Evolutionary conservation across 768 basidiomycete species (phyloP), one percentile per base, ranked within the genome.

Genomic region (Mycena leptocephala): DNA sequence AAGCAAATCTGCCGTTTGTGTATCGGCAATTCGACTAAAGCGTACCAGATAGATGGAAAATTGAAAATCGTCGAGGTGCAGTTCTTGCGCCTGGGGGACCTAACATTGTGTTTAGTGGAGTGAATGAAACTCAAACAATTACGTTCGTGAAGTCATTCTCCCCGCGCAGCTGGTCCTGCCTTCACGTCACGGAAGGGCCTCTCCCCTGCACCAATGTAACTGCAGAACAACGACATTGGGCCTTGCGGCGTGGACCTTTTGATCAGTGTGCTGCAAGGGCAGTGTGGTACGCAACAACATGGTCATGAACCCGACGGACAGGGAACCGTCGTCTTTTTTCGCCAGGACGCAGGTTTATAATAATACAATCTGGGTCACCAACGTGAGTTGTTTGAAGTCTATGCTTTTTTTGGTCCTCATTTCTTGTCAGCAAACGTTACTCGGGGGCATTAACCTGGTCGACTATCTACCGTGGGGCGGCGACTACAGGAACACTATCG

Each of bases 91-190:
- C 58, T 28, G 95, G 95, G 9, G 94, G 94, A 0, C 95, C 90
- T 28, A 96, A 95, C 79, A 95, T 97, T 68, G 95, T 96, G 84
- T 93, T 97, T 89, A 96, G 96, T 5, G 96, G 95, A 13, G 79
- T 87, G 24, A 96, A 94, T 76, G 86, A 90, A 2, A 86, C 89
- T 79, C 96, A 97, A 82, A 78, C 96, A 43, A 87, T 97, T 68
- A 95, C 96, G 86, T 92, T 91, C 75, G 95, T 96, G 14, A 91
- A 88, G 77, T 93, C 94, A 8, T 95, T 86, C 80, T 92, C 96
- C 83, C 95, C 95, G 3, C 89, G 95, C 64, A 86, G 94, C 73
- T 96, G 96, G 96, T 92, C 94, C 10, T 96, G 95, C 82, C 87
- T 97, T 43, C 96, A 97, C 79, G 81, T 97, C 37, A 86, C 89